These are phyloP conservation scores for Hypoxylon sp. DNA, from an alignment of 2,329 filamentous ascomycete genomes.

Conservation along the genomic window DNA sequence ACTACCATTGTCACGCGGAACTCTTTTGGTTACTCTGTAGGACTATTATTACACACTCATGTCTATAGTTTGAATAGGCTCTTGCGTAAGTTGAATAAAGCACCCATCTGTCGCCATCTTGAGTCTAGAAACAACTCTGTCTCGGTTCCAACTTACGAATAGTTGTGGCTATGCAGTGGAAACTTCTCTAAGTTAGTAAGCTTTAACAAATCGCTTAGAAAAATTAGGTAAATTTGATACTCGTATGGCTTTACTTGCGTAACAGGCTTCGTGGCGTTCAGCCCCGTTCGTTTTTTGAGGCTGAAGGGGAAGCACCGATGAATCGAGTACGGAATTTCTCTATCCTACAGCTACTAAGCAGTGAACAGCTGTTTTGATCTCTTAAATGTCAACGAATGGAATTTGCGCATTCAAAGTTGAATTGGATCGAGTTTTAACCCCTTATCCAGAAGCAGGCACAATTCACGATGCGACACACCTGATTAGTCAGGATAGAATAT, in stretches of 20 bases:
- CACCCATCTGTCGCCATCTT: neutral
- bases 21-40: neutral
- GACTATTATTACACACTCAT: too few species aligned
- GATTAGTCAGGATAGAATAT: slow-evolving; percentile 5
- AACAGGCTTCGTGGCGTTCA: too few species aligned
- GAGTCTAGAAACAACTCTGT: neutral
- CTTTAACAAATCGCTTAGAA: neutral
- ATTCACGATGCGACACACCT: neutral
- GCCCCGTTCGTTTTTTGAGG: neutral
- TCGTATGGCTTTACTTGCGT: too few species aligned
- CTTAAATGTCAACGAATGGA: neutral
- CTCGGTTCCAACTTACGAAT: neutral
- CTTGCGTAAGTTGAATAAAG: slow-evolving; percentile 1
- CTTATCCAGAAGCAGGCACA: neutral
- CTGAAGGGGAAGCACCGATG: neutral
- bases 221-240: too few species aligned
- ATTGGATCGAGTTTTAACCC: neutral
- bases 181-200: neutral
- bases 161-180: neutral
- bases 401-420: neutral
- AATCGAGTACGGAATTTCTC: neutral
- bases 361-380: neutral
- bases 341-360: neutral
- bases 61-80: neutral
- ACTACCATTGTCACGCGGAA: neutral